Base-by-base conservation (phyloP, 2,329 filamentous ascomycete genomes). In the Xylaria sp. region DNA sequence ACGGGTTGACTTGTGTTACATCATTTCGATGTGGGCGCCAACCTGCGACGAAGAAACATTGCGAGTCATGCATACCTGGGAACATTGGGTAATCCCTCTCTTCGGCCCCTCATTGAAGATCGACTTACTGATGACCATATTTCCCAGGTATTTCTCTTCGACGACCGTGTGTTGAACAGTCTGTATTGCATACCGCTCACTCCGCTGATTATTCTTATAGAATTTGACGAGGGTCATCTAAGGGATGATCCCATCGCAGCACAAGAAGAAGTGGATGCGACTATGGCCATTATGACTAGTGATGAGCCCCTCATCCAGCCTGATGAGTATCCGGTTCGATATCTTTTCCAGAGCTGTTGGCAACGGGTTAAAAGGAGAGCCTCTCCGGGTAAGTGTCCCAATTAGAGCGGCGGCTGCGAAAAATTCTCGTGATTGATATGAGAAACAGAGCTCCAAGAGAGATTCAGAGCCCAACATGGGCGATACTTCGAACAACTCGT, bases 201-300 rank as follows among this genome's bases (percentile, higher is more conserved):
- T 17, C n/a, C n/a, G n/a, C n/a, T 42, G n/a, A 19, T 11, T 42
- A 14, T 35, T 19, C 12, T 11, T 49, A n/a, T 21, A 67, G 65
- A 63, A 33, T 67, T 67, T 43, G 65, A 64, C 17, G 65, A 67
- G 42, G 65, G 65, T 12, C 57, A 65, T 21, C 28, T 66, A 5
- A 64, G 45, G n/a, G 38, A 64, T 2, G 63, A 67, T 46, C 63
- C 46, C 9, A n/a, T 56, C 21, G 60, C 60, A 14, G 65, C 65
- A 23, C 57, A 66, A 28, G 54, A 66, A 60, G 65, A 67, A 23
- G 38, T 67, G 8, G 51, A 66, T 8, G 3, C 2, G n/a, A 64
- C 60, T 3, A 58, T 60, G 43, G 63, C 54, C 12, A 62, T 67
- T 6, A 65, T 66, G 63, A 47, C 45, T 3, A 47, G 64, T n/a